Conservation (phyloP, 306 rosid genomes). For the Dalbergia oliveri region DNA sequence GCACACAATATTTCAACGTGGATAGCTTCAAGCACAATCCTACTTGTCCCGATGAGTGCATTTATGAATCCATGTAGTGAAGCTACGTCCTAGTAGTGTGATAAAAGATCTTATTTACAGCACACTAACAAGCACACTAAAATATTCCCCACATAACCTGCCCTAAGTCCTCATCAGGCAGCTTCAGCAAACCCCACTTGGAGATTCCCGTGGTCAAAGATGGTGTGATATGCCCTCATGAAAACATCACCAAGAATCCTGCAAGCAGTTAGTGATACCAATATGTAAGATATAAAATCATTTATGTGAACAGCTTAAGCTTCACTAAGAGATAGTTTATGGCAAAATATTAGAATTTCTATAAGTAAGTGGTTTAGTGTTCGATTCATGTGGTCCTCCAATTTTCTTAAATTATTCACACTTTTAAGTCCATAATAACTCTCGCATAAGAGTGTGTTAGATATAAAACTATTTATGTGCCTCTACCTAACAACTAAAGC, state of each 20-base stretch:
- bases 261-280: conserved; percentile 4
- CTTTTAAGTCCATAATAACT: no score
- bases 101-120: conserved; percentile 49
- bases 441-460: no score
- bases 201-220: conserved; percentile 82
- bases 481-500: no score
- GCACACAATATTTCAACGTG: neutral
- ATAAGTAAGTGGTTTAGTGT: no score
- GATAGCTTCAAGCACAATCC: neutral
- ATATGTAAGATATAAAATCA: neutral
- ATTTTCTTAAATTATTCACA: no score
- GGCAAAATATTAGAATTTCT: no score
- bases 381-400: no score
- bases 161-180: conserved; percentile 41
- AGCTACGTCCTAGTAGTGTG: conserved; percentile 25
- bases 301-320: no score
- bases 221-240: conserved; percentile 86
- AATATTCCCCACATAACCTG: conserved; percentile 24
- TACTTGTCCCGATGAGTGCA: neutral
- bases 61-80: conserved; percentile 23
- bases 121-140: conserved; percentile 38
- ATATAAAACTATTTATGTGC: no score
- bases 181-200: conserved; percentile 82
- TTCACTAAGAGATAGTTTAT: no score
- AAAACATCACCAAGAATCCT: conserved; percentile 82